A percentile compares a stretch with the other conserved stretches of the same genome.
phyloP scores from a whole-genome alignment of 1,139 yeast genomes.

The Scheffersomyces illinoinensis region DNA sequence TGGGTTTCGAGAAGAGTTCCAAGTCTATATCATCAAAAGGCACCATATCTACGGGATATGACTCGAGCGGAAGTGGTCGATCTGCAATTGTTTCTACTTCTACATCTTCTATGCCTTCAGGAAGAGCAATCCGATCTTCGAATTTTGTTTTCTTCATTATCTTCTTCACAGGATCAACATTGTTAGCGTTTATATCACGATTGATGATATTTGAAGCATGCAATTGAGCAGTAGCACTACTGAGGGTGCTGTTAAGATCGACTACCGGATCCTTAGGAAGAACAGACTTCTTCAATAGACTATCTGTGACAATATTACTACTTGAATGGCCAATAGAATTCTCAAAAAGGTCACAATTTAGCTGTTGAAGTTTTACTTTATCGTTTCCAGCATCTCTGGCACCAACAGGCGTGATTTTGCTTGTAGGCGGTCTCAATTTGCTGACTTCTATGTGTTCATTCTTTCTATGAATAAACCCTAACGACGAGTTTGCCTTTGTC shows the following conservation, averaged over 20 bases:
- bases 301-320: not conserved
- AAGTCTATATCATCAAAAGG: slow-evolving; percentile 24
- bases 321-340: not conserved
- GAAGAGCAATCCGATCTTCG: not conserved
- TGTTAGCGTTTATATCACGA: slow-evolving; percentile 16
- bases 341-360: not conserved
- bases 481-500: slow-evolving; percentile 38
- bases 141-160: slow-evolving; percentile 8
- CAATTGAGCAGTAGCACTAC: slow-evolving; percentile 9
- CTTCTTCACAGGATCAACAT: slow-evolving; percentile 39
- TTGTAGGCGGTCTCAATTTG: slow-evolving; percentile 3
- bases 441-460: slow-evolving; percentile 8
- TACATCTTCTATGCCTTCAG: slow-evolving; percentile 5
- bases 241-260: not conserved
- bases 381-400: not conserved
- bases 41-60: slow-evolving; percentile 33
- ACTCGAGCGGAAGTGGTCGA: slow-evolving; percentile 26
- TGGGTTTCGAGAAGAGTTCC: slow-evolving; percentile 20
- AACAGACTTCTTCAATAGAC: not conserved
- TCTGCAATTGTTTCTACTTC: slow-evolving; percentile 19
- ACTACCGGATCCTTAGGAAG: not conserved
- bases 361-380: not conserved
- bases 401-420: not conserved
- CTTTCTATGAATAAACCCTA: slow-evolving; percentile 32
- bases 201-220: slow-evolving; percentile 21